Conservation (phyloP, 805 yeast species). For the Yarrowia deformans region DNA sequence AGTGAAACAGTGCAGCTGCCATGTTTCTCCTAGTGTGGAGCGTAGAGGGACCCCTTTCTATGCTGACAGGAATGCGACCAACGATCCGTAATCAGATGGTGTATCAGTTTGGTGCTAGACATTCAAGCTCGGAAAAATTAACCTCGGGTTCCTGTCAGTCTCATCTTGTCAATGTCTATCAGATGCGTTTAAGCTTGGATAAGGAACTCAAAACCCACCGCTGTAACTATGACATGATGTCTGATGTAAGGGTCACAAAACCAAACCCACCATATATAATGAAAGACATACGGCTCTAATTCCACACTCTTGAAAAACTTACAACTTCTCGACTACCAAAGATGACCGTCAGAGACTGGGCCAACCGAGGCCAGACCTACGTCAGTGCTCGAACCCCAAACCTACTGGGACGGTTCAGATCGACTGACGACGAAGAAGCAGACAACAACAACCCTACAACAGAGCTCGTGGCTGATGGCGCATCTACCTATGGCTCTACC, state of each 20-base stretch:
- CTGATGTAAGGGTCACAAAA: conserved; percentile 9
- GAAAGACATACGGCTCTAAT: background rate
- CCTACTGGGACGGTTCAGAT: conserved; percentile 25
- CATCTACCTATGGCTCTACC: conserved; percentile 9
- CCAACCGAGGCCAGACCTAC: conserved; percentile 14
- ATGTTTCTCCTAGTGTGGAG: background rate
- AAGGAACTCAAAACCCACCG: conserved; percentile 5
- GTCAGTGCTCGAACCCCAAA: conserved; percentile 16
- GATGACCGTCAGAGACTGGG: conserved; percentile 30
- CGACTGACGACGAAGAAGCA: background rate
- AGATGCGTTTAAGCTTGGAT: conserved; percentile 9
- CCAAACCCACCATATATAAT: conserved; percentile 18
- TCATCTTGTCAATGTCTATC: background rate
- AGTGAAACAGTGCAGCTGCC: conserved; percentile 5
- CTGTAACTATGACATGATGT: background rate
- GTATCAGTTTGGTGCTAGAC: background rate
- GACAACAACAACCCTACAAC: background rate
- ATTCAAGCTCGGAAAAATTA: background rate
- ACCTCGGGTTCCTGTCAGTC: conserved; percentile 21
- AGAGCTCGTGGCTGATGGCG: background rate
- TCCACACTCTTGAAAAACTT: background rate
- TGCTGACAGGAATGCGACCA: no score
- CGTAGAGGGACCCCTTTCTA: background rate
- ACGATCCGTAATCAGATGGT: background rate
- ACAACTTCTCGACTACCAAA: background rate